These are phyloP conservation scores for Pyrenopolyporus hunteri DNA, from an alignment of 495 filamentous ascomycete species.

Conservation along the genomic window DNA sequence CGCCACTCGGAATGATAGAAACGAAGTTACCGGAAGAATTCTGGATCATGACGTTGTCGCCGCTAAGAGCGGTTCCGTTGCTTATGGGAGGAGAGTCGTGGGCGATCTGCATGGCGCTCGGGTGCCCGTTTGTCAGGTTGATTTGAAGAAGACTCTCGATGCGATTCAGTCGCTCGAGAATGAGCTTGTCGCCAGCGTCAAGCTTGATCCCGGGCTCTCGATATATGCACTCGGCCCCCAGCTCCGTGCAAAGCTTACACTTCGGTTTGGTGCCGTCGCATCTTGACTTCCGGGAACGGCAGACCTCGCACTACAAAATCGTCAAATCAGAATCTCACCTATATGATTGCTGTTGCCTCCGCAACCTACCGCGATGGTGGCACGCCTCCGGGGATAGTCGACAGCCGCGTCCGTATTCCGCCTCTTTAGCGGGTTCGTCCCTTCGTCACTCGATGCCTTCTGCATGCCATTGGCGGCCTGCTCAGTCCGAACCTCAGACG, in stretches of 20 bases:
- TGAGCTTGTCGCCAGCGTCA: slow-evolving; percentile 84
- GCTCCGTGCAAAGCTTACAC: slow-evolving; percentile 80
- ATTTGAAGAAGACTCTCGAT: slow-evolving; percentile 81
- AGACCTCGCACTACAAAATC: slow-evolving; percentile 74
- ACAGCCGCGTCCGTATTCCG: slow-evolving; percentile 68
- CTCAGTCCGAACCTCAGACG: slow-evolving; percentile 53
- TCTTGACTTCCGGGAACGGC: slow-evolving; percentile 79
- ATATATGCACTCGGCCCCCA: slow-evolving; percentile 83
- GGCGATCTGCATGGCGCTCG: slow-evolving; percentile 50
- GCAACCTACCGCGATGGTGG: slow-evolving; percentile 73
- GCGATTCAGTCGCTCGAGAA: slow-evolving; percentile 74
- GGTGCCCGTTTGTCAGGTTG: slow-evolving; percentile 57
- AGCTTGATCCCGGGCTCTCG: slow-evolving; percentile 87
- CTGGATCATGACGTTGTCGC: slow-evolving; percentile 63
- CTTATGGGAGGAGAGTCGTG: slow-evolving; percentile 72
- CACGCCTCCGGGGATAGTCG: slow-evolving; percentile 71
- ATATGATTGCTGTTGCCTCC: slow-evolving; percentile 2
- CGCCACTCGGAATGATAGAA: slow-evolving; percentile 66
- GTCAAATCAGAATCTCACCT: slow-evolving; percentile 39
- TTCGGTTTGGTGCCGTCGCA: slow-evolving; percentile 85
- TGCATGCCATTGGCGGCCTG: slow-evolving; percentile 50
- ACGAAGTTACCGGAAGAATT: slow-evolving; percentile 54
- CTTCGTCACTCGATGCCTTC: slow-evolving; percentile 57
- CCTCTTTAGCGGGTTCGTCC: slow-evolving; percentile 62
- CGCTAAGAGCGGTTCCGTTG: slow-evolving; percentile 69